Evolutionary conservation across 345 rosid genomes (phyloP), one percentile per base, ranked within the genome.

Genomic region (Durio zibethinus): DNA sequence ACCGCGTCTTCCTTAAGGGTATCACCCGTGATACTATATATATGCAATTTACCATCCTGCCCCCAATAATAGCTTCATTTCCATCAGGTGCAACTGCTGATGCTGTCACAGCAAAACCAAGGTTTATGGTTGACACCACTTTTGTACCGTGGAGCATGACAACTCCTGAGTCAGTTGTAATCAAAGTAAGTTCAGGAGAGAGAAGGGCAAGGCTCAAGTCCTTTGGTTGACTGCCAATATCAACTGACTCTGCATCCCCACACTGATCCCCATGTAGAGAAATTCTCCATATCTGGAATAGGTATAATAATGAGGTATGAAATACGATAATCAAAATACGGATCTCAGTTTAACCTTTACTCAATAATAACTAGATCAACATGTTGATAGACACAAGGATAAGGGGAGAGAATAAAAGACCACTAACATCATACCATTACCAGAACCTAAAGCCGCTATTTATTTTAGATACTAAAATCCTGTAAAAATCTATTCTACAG

Each of bases 71-170:
- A 77, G 93, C 97, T 91, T 95, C 99, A 12, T 78, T 84, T 84
- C 98, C 99, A 87, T 95, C 92, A 63, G 98, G 99, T 79, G 94
- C 77, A 76, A 95, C 74, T 4, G 91, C 93, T 71, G 90, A 89
- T 72, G 99, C 94, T 43, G 98, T 92, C 71, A 89, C 94, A 45
- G 85, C 57, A 86, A 93, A 95, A 61, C 93, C 94, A 72, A 95
- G 93, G 84, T 86, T 82, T 68, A 89, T 76, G 75, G 90, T 90
- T 80, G 94, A 92, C 53, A 90, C 86, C 52, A 92, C 87, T 83
- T 88, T 87, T 71, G 91, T 81, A 77, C 90, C 90, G 50, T 80
- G 89, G 81, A 95, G 90, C 83, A 95, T 79, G 82, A 88, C 94
- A 81, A 90, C 93, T 68, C 98, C 97, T 18, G 93, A 88, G 73